Conservation (phyloP, 2,329 filamentous ascomycete genomes). For the Apiospora phragmitis region DNA sequence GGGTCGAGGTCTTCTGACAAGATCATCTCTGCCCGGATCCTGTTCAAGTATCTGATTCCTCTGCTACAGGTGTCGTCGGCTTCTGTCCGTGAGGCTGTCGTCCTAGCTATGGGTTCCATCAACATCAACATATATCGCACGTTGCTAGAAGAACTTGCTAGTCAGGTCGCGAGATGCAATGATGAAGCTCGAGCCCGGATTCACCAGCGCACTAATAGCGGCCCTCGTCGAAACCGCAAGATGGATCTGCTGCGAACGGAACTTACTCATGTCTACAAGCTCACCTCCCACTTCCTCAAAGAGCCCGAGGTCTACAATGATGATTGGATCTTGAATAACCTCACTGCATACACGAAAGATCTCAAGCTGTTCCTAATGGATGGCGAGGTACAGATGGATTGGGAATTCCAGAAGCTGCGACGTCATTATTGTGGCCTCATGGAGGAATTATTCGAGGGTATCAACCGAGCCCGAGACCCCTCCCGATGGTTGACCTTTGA, state of each 20-base stretch:
- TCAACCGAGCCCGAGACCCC: constrained; percentile 81
- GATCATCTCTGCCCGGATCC: constrained; percentile 81
- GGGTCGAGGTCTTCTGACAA: constrained; percentile 74
- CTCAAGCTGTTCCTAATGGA: constrained; percentile 94
- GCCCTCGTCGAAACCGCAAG: constrained; percentile 75
- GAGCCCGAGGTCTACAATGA: constrained; percentile 77
- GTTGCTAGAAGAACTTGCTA: constrained; percentile 84
- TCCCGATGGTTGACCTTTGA: constrained; percentile 98
- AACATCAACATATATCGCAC: constrained; percentile 93
- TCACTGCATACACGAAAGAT: constrained; percentile 88
- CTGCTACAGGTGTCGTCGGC: constrained; percentile 78
- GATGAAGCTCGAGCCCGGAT: constrained; percentile 85
- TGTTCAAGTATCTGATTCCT: constrained; percentile 91
- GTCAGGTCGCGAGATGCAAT: constrained; percentile 81
- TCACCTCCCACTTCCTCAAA: constrained; percentile 87
- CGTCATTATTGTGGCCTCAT: constrained; percentile 93
- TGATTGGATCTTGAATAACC: constrained; percentile 86
- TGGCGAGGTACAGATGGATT: constrained; percentile 89
- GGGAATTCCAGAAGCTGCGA: constrained; percentile 88
- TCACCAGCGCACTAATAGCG: constrained; percentile 84
- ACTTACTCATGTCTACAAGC: constrained; percentile 92
- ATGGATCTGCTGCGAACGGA: constrained; percentile 89
- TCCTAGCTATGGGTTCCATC: constrained; percentile 89
- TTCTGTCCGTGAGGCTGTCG: constrained; percentile 85
- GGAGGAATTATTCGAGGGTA: constrained; percentile 89